Evolutionary conservation across 1,284 basidiomycete genomes (phyloP).

Genomic region (Trametes versicolor): DNA sequence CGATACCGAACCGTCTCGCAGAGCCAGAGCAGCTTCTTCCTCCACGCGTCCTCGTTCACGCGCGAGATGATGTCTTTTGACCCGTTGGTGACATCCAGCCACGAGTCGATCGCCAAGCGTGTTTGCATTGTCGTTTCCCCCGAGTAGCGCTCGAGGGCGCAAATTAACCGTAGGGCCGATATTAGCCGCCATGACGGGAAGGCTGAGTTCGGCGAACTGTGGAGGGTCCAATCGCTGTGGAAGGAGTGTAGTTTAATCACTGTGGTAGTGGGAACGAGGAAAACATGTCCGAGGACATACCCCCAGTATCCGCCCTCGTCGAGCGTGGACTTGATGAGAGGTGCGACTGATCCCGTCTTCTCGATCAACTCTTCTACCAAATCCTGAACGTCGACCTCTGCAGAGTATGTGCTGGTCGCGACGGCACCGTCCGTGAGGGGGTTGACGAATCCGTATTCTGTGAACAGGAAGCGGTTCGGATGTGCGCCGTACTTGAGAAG

Average conservation of each 20-base stretch:
- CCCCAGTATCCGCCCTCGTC: conserved; percentile 77
- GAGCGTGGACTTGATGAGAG: conserved; percentile 61
- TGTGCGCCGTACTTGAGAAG: conserved; percentile 82
- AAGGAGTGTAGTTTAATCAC: background rate
- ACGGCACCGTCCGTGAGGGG: conserved; percentile 41
- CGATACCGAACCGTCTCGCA: conserved; percentile 49
- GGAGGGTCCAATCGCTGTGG: conserved; percentile 78
- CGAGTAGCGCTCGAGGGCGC: conserved; percentile 45
- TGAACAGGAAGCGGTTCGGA: conserved; percentile 76
- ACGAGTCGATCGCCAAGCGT: conserved; percentile 51
- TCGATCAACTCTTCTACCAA: conserved; percentile 61
- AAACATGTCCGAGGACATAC: conserved; percentile 51
- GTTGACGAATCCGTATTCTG: conserved; percentile 87
- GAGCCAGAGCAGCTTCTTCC: conserved; percentile 45
- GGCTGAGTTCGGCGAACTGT: conserved; percentile 63
- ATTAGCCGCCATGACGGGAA: conserved; percentile 83
- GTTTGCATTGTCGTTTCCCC: conserved; percentile 11
- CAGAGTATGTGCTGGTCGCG: conserved; percentile 44
- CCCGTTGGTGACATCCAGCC: conserved; percentile 68
- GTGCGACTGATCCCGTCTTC: conserved; percentile 48
- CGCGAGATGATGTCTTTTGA: conserved; percentile 50
- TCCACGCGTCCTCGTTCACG: conserved; percentile 58
- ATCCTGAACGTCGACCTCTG: conserved; percentile 73
- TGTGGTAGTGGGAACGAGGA: background rate
- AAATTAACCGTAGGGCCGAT: conserved; percentile 72